phyloP scores from a whole-genome alignment of 257 asterid genomes.

The Thymus quinquecostatus region DNA sequence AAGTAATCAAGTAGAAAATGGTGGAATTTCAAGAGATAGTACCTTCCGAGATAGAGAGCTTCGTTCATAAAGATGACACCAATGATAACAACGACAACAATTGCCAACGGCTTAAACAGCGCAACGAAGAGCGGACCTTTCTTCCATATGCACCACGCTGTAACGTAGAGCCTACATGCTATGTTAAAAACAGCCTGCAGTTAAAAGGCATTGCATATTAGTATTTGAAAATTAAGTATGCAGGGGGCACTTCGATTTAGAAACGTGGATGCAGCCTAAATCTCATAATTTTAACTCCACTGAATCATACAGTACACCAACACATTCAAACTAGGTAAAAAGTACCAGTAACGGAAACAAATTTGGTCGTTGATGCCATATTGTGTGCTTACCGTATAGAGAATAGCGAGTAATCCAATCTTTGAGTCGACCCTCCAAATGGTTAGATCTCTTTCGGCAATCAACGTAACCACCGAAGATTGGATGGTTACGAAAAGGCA shows the following conservation, averaged over 20 bases:
- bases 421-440: conserved; percentile 50
- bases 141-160: conserved; percentile 59
- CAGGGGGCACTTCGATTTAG: too few species aligned
- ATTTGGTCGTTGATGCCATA: neutral
- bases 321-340: neutral
- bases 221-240: neutral
- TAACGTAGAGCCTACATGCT: conserved; percentile 53
- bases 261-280: too few species aligned
- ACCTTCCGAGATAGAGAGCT: conserved; percentile 61
- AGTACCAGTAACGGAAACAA: too few species aligned
- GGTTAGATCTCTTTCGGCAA: conserved; percentile 46
- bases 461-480: conserved; percentile 48
- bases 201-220: neutral
- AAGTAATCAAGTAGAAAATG: neutral
- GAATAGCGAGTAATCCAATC: conserved; percentile 49
- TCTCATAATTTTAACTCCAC: neutral
- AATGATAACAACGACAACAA: conserved; percentile 48
- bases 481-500: conserved; percentile 52
- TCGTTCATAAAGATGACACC: conserved; percentile 53
- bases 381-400: conserved; percentile 49
- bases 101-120: conserved; percentile 51
- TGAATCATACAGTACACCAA: neutral
- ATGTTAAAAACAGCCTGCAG: conserved; percentile 51
- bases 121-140: conserved; percentile 60
- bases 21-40: neutral